Conservation (phyloP, 176 grass and related monocot species). For the Paspalum vaginatum region DNA sequence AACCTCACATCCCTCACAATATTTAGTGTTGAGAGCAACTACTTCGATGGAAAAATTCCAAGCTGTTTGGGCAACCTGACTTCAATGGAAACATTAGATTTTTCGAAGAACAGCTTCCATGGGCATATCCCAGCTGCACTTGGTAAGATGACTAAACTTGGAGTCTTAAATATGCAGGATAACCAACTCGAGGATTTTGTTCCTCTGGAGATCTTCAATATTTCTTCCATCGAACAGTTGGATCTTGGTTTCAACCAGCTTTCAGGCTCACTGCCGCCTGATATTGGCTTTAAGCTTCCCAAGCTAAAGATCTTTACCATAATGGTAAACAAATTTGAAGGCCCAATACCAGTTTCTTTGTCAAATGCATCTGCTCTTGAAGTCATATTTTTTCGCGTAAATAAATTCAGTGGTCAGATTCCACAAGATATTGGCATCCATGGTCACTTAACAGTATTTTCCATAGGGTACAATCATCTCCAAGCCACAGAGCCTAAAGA, state of each 20-base stretch:
- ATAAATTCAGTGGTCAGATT: slow-evolving; percentile 2
- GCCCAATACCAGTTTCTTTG: slow-evolving; percentile 16
- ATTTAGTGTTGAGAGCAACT: neutral
- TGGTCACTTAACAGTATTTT: neutral
- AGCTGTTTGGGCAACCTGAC: slow-evolving; percentile 35
- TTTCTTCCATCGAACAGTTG: neutral
- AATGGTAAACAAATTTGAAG: neutral
- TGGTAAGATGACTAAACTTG: neutral
- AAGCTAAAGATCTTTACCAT: neutral
- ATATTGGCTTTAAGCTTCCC: slow-evolving; percentile 30
- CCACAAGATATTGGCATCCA: slow-evolving; percentile 37
- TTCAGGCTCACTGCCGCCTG: neutral
- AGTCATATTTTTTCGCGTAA: neutral
- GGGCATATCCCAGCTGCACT: slow-evolving; percentile 22
- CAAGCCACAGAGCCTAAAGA: neutral
- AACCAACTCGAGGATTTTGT: slow-evolving; percentile 12
- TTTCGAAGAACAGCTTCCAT: slow-evolving; percentile 6
- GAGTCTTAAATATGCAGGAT: neutral
- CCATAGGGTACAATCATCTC: neutral
- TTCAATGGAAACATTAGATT: slow-evolving; percentile 10
- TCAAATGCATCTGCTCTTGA: slow-evolving; percentile 22
- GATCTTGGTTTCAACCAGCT: neutral
- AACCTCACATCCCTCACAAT: neutral
- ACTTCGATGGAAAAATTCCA: slow-evolving; percentile 1
- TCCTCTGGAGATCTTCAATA: slow-evolving; percentile 26